A percentile compares a stretch with the other conserved stretches of the same genome.
These are phyloP conservation scores for Erigeron canadensis DNA, from an alignment of 129 eudicot species.

Conservation along the genomic window DNA sequence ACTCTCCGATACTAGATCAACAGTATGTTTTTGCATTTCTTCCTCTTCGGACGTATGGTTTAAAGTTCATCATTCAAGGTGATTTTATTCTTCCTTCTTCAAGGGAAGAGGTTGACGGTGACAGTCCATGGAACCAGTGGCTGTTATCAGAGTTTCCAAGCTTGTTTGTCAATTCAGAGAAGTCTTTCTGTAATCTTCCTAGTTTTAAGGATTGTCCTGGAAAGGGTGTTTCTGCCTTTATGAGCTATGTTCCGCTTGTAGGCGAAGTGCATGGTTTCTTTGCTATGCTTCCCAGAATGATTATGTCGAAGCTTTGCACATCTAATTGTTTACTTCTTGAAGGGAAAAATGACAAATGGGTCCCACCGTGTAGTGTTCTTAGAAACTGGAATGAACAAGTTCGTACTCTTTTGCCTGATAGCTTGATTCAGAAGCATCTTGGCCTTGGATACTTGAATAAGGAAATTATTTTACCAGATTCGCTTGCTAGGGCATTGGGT, in stretches of 20 bases:
- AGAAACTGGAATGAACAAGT: constrained; percentile 78
- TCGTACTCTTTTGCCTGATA: constrained; percentile 60
- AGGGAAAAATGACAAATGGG: constrained; percentile 59
- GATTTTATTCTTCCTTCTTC: constrained; percentile 97
- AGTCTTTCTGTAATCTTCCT: constrained; percentile 70
- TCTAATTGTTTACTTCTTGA: constrained; percentile 77
- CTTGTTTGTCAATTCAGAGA: constrained; percentile 63
- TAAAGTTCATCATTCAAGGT: constrained; percentile 87
- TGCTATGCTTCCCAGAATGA: constrained; percentile 82
- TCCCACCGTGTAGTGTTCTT: constrained; percentile 80
- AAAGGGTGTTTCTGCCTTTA: constrained; percentile 63
- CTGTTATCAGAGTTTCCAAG: constrained; percentile 73
- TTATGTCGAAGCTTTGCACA: constrained; percentile 64
- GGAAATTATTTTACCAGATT: constrained; percentile 62
- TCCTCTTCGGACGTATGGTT: constrained; percentile 84
- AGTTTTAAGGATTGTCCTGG: constrained; percentile 53
- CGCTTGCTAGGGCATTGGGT: constrained; percentile 72
- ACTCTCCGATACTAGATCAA: constrained; percentile 55
- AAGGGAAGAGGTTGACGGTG: constrained; percentile 92
- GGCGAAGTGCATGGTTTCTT: constrained; percentile 96
- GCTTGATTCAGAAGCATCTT: constrained; percentile 68
- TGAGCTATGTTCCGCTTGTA: constrained; percentile 78
- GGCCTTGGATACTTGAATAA: constrained; percentile 80
- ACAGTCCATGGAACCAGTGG: constrained; percentile 95
- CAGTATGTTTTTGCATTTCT: constrained; percentile 95